Conservation (phyloP, 306 rosid genomes). For the Corylus heterophylla region DNA sequence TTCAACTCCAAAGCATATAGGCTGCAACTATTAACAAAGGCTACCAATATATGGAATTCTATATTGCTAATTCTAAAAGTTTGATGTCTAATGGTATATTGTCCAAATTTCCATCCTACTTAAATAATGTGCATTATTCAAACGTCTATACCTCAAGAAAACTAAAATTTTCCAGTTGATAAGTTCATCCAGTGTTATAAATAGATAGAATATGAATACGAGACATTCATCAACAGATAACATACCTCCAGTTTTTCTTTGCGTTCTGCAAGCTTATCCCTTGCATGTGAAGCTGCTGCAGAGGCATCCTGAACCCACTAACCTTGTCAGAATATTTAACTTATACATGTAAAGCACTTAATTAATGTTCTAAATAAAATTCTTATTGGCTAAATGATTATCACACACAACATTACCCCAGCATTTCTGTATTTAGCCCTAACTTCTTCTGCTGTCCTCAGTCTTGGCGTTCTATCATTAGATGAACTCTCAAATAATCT, state of each 20-base stretch:
- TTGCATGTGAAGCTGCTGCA: slow-evolving; percentile 73
- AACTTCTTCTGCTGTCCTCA: slow-evolving; percentile 78
- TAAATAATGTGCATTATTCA: background rate
- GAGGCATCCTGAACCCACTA: slow-evolving; percentile 63
- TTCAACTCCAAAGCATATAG: background rate
- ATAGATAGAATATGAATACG: no score
- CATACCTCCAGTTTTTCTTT: slow-evolving; percentile 78
- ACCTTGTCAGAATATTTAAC: slow-evolving; percentile 28
- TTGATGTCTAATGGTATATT: background rate
- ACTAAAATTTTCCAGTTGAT: background rate
- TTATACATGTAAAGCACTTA: slow-evolving; percentile 18
- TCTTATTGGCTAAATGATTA: slow-evolving; percentile 13
- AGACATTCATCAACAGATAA: slow-evolving; percentile 14
- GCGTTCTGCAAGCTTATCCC: slow-evolving; percentile 73
- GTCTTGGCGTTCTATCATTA: slow-evolving; percentile 50
- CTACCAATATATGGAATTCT: background rate
- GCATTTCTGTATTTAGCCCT: slow-evolving; percentile 79
- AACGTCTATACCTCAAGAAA: background rate
- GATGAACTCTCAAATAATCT: slow-evolving; percentile 57
- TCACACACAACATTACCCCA: slow-evolving; percentile 26
- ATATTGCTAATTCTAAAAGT: background rate
- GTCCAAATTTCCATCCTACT: background rate
- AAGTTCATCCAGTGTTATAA: background rate
- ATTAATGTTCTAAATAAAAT: slow-evolving; percentile 28
- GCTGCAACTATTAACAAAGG: background rate